Conservation (phyloP, 768 basidiomycete genomes). For the Paxillus rubicundulus region DNA sequence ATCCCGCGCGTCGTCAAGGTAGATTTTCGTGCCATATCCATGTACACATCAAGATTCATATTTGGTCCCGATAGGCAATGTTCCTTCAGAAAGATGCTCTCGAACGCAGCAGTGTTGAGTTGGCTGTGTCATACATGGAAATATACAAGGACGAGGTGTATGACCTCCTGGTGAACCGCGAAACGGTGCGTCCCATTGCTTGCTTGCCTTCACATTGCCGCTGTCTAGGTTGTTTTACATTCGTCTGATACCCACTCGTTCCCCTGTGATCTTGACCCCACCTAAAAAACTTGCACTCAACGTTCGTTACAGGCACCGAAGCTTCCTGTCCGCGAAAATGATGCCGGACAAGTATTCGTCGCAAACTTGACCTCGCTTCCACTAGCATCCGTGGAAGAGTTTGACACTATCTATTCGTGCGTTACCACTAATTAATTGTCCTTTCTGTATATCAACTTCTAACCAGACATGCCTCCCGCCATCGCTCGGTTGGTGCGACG, state of each 20-base stretch:
- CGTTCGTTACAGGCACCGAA: conserved; percentile 43
- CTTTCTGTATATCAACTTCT: not conserved
- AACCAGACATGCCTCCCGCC: conserved; percentile 64
- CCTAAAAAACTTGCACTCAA: not conserved
- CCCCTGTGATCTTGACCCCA: not conserved
- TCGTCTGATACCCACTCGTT: not conserved
- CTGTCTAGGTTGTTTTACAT: not conserved
- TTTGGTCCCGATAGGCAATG: conserved; percentile 43
- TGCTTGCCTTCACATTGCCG: not conserved
- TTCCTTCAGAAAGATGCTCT: conserved; percentile 48
- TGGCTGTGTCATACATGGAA: conserved; percentile 78
- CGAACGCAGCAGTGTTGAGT: conserved; percentile 42
- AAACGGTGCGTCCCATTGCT: conserved; percentile 46
- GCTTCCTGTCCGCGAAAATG: conserved; percentile 54
- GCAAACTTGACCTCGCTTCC: conserved; percentile 45
- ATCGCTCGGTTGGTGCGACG: conserved; percentile 83
- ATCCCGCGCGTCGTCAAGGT: conserved; percentile 82
- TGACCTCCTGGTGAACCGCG: conserved; percentile 74
- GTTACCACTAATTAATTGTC: conserved; percentile 18
- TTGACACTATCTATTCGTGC: conserved; percentile 45
- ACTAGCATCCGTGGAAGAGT: conserved; percentile 44
- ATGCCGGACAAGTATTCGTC: conserved; percentile 51
- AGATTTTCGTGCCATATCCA: conserved; percentile 17
- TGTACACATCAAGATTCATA: not conserved
- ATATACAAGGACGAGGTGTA: conserved; percentile 92